Evolutionary conservation across 768 basidiomycete species (phyloP), one percentile per base, ranked within the genome.

Genomic region (Russula sp.): DNA sequence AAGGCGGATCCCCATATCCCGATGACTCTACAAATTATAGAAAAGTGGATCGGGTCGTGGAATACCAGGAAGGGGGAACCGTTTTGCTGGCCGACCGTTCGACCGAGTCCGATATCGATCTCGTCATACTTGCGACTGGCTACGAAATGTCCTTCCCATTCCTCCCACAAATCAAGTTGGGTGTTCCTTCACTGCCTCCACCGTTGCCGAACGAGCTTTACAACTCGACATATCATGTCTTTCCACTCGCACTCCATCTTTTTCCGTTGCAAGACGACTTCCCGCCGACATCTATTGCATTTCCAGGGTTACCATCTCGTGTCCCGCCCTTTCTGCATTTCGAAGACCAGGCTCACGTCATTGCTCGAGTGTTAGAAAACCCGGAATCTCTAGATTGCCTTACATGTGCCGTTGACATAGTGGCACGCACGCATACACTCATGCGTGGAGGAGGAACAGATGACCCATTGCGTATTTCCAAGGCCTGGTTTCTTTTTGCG

Each of bases 61-160:
- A 73, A 44, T 82, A 84, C 68, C 74, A 73, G 16, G 68, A 67
- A 1, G 68, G 73, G 27, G 83, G 83, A 3, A 72, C 73, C 44
- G 83, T 86, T 7, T 69, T 77, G 37, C 87, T 89, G 66, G 81
- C 80, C 63, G 87, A 88, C 62, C 85, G 83, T 1, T 74, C 81
- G 1, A 68, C 71, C 13, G 86, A 88, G 70, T 66, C 73, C 37
- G 77, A 76, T 6, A 76, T 92, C 60, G 83, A 87, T 66, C 74
- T 82, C 65, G 84, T 83, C 66, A 83, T 91, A 57, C 74, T 92
- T 18, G 91, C 89, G 2, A 94, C 91, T 2, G 91, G 91, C 11
- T 94, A 87, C 71, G 75, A 86, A 56, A 73, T 81, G 49, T 74
- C 80, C 13, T 84, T 85, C 66, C 86, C 87, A 0, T 91, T 91